Evolutionary conservation across 768 basidiomycete species (phyloP), one percentile per base, ranked within the genome.

Genomic region (Hypsizygus marmoreus): DNA sequence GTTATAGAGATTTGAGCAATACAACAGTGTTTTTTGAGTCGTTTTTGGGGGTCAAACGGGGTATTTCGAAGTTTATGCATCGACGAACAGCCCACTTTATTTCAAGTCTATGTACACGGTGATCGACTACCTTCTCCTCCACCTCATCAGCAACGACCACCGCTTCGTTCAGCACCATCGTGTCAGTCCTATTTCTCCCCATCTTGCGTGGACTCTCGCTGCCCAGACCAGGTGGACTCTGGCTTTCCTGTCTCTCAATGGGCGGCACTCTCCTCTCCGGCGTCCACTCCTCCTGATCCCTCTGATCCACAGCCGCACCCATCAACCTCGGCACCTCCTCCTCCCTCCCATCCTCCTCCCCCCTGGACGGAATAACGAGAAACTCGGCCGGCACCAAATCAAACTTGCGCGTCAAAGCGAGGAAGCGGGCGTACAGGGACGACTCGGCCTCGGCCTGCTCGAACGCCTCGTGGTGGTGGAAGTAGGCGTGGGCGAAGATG

Each of bases 401-500:
- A 68, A 88, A 95, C 60, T 81, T 81, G 49, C 77, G 74, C 6
- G 88, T 87, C 47, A 95, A 80, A 9, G 85, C 86, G 45, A 94
- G 78, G 73, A 95, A 95, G 56, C 94, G 86, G 26, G 87, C 86
- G 60, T 95, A 95, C 2, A 97, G 74, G 0, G 88, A 88, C 6
- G 88, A 91, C 66, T 97, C 94, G 5, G 84, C 90, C 68, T 95
- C 92, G 23, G 87, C 87, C 61, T 91, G 88, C 55, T 91, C 87
- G 62, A 95, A 95, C 0, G 82, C 82, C 61, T 94, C 93, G 52
- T 91, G 86, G 65, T 95, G 93, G 63, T 93, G 91, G 70, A 87
- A 95, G 73, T 93, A 97, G 2, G 94, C 93, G 65, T 99, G 95
- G 0, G 91, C 91, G 61, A 99, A 97, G 51, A 97, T 94, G 28